A percentile compares a stretch with the other conserved stretches of the same genome.
These are phyloP conservation scores for Camelina laxa DNA, from an alignment of 345 rosid species.

Conservation along the genomic window DNA sequence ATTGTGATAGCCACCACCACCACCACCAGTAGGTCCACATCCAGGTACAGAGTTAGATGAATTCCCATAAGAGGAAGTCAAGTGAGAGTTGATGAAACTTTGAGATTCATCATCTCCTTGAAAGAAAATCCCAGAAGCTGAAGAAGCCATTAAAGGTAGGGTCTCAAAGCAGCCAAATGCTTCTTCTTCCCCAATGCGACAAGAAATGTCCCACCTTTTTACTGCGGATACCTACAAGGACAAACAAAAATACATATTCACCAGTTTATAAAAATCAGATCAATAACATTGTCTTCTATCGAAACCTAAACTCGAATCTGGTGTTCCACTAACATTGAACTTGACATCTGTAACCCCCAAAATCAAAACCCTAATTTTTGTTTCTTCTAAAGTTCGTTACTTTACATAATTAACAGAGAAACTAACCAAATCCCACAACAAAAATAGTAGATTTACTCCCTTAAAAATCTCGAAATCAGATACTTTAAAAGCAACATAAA, in stretches of 20 bases:
- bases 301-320: conserved; percentile 14
- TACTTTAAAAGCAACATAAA: background rate
- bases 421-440: background rate
- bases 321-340: background rate
- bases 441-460: background rate
- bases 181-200: conserved; percentile 20
- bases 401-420: background rate
- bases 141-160: conserved; percentile 81
- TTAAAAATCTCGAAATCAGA: background rate
- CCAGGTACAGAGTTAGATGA: conserved; percentile 79
- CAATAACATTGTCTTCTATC: background rate
- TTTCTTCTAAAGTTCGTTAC: conserved; percentile 6
- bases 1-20: conserved; percentile 55
- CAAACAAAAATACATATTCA: background rate
- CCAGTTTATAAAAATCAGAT: background rate
- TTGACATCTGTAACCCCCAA: conserved; percentile 1
- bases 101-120: conserved; percentile 97
- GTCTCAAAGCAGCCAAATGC: conserved; percentile 52
- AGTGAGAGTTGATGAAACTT: conserved; percentile 83
- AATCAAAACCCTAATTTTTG: conserved; percentile 43
- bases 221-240: conserved; percentile 34
- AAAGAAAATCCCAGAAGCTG: conserved; percentile 92
- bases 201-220: conserved; percentile 30
- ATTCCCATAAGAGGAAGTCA: conserved; percentile 79
- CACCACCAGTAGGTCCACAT: conserved; percentile 54